Conservation (phyloP, 75 land plant genomes). For the Pinus tabuliformis region DNA sequence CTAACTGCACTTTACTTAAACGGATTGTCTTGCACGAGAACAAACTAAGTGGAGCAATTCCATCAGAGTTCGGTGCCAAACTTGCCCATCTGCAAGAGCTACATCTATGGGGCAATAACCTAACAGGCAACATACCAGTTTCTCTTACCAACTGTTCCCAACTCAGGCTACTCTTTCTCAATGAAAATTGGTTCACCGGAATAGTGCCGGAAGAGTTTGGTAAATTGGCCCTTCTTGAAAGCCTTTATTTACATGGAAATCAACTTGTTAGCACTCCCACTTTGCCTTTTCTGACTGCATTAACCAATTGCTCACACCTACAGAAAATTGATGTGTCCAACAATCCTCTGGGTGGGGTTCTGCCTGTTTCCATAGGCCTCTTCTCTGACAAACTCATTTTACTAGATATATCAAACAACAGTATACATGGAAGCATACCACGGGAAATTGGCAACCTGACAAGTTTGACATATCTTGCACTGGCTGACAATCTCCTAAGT, state of each 20-base stretch:
- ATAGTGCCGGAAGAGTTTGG: slow-evolving; percentile 18
- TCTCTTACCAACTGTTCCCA: slow-evolving; percentile 6
- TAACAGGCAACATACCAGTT: not conserved
- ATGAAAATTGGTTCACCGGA: slow-evolving; percentile 14
- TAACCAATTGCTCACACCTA: slow-evolving; percentile 4
- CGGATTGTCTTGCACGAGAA: slow-evolving; percentile 25
- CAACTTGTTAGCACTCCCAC: slow-evolving; percentile 1
- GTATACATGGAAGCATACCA: slow-evolving; percentile 12
- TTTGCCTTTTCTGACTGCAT: not conserved
- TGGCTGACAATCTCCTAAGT: slow-evolving; percentile 15
- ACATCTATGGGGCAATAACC: slow-evolving; percentile 11
- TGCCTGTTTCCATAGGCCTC: slow-evolving; percentile 3
- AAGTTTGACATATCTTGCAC: slow-evolving; percentile 18
- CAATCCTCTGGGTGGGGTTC: slow-evolving; percentile 1
- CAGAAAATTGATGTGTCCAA: not conserved
- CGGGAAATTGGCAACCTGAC: slow-evolving; percentile 17
- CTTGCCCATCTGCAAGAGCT: slow-evolving; percentile 9
- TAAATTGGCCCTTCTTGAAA: slow-evolving; percentile 9
- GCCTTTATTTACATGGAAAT: slow-evolving; percentile 17
- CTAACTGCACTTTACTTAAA: slow-evolving; percentile 15
- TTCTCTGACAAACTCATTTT: not conserved
- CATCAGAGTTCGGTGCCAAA: slow-evolving; percentile 16
- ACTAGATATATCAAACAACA: not conserved
- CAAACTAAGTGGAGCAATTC: slow-evolving; percentile 22
- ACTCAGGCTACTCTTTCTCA: slow-evolving; percentile 8